Base-by-base conservation (phyloP, 1,284 basidiomycete genomes). In the Erythrobasidium hasegawianum region DNA sequence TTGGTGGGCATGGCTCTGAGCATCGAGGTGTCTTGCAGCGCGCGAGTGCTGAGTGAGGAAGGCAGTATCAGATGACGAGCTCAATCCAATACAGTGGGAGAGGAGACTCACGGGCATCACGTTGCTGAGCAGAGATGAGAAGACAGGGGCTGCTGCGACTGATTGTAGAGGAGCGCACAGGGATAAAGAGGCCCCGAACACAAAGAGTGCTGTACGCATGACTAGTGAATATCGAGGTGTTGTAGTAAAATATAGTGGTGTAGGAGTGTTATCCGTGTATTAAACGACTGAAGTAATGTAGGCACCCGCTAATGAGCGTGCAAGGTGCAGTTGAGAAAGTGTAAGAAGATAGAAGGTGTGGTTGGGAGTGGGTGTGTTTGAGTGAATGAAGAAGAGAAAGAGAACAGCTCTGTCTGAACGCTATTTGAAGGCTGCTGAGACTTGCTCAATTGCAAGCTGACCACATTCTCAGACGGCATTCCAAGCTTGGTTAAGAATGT, bases 61-160 rank as follows among this genome's bases (percentile, higher is more conserved):
- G 43, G 20, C 4, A 41, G 20, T 2, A 33, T 43, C 20, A 13
- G 33, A 4, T 16, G 4, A 20, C 20, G 43, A 7, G 40, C 20
- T 13, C 39, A 5, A n/a, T n/a, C n/a, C 5, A 14, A 49, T 9
- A n/a, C 43, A 59, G 27, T 11, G 11, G 33, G 11, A 24, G 50
- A n/a, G 7, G 49, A 53, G 43, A 16, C 43, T n/a, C 40, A 64
- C 61, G 22, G 61, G 61, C 38, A 64, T 18, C 26, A 64, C 41
- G 41, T 38, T 53, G 43, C 57, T 39, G 27, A 65, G 11, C 47
- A 40, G 27, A 13, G 56, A 56, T 24, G 20, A 27, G 11, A 57
- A 45, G 22, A 66, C 33, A 39, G 56, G 57, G 2, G 38, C 64
- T 26, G 49, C 64, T 7, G 14, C 13, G 16, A 53, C 47, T 5